These are phyloP conservation scores for Penicillium capsulatum DNA, from an alignment of 2,329 filamentous ascomycete genomes.

Conservation along the genomic window DNA sequence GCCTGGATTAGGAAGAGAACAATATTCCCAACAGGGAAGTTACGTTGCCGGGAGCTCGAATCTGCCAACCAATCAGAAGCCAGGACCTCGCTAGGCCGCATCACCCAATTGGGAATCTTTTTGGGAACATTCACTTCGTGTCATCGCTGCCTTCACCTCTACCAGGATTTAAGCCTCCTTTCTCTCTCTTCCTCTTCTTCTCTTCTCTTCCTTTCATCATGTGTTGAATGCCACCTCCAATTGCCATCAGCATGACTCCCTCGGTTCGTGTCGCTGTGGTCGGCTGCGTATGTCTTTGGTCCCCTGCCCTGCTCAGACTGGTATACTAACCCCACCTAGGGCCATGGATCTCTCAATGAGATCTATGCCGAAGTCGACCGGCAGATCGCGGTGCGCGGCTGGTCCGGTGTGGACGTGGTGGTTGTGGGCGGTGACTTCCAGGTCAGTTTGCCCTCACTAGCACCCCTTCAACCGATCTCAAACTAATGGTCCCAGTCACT, in stretches of 20 bases:
- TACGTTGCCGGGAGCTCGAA: too few species aligned
- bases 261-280: slow-evolving; percentile 71
- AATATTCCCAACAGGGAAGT: too few species aligned
- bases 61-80: too few species aligned
- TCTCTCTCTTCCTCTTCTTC: neutral
- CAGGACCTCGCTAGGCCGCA: too few species aligned
- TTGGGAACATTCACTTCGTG: too few species aligned
- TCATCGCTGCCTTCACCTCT: too few species aligned
- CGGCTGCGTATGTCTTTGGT: slow-evolving; percentile 65
- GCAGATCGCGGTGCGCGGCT: slow-evolving; percentile 66
- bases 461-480: neutral
- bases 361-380: slow-evolving; percentile 78
- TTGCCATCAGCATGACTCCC: slow-evolving; percentile 2
- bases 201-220: slow-evolving; percentile 1
- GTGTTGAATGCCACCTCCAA: neutral
- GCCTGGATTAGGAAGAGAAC: too few species aligned
- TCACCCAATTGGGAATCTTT: too few species aligned
- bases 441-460: slow-evolving; percentile 44
- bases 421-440: slow-evolving; percentile 98
- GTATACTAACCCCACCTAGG: neutral
- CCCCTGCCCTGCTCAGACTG: neutral
- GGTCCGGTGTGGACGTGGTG: slow-evolving; percentile 79
- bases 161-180: neutral
- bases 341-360: slow-evolving; percentile 84
- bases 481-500: slow-evolving; percentile 52